These are phyloP conservation scores for Murraya koenigii DNA, from an alignment of 345 rosid genomes.

Conservation along the genomic window DNA sequence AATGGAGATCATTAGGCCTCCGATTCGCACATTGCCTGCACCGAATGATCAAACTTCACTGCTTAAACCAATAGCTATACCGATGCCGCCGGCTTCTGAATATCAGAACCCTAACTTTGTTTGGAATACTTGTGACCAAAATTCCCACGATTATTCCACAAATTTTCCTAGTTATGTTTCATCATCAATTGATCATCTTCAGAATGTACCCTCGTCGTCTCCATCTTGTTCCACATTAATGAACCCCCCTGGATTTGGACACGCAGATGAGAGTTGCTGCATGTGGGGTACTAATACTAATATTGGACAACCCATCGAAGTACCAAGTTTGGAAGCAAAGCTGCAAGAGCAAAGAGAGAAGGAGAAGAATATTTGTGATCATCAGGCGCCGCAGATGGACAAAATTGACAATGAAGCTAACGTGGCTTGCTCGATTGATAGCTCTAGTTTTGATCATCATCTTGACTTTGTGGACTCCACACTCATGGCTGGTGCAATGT, in stretches of 20 bases:
- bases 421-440: slow-evolving; percentile 29
- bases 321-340: slow-evolving; percentile 8
- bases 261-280: slow-evolving; percentile 20
- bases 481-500: slow-evolving; percentile 26
- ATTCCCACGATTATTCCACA: slow-evolving; percentile 16
- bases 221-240: slow-evolving; percentile 13
- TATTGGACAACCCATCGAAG: slow-evolving; percentile 11
- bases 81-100: slow-evolving; percentile 4
- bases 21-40: slow-evolving; percentile 14
- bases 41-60: neutral
- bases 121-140: slow-evolving; percentile 15
- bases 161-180: slow-evolving; percentile 5
- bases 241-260: slow-evolving; percentile 12
- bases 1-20: slow-evolving; percentile 17
- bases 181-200: slow-evolving; percentile 14
- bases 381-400: neutral
- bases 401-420: neutral
- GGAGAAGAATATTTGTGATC: slow-evolving; percentile 1
- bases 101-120: slow-evolving; percentile 19
- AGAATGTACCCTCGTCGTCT: slow-evolving; percentile 12
- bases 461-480: slow-evolving; percentile 34
- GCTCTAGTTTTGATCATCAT: slow-evolving; percentile 26
- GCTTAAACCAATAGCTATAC: neutral
- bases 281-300: slow-evolving; percentile 12
- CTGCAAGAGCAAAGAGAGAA: neutral